Evolutionary conservation across 768 basidiomycete species (phyloP), one percentile per base, ranked within the genome.

Genomic region (Phylloporus rhodoxanthus): DNA sequence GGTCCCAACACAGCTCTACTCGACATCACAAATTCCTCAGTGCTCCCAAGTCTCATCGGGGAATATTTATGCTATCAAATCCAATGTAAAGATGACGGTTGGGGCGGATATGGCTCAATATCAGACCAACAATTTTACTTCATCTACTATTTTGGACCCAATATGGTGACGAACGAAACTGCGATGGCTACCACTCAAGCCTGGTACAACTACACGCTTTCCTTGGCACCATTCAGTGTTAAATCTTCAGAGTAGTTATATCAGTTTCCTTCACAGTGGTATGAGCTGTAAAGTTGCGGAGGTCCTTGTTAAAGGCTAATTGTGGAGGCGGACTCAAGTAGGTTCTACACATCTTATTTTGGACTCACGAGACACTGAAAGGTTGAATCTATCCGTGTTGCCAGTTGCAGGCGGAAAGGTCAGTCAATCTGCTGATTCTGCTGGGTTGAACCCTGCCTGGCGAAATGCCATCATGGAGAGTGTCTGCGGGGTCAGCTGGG

Each of bases 361-460:
- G n/a, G n/a, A n/a, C n/a, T n/a, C n/a, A n/a, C n/a, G n/a, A n/a
- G n/a, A n/a, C n/a, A n/a, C n/a, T n/a, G n/a, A n/a, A n/a, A n/a
- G n/a, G n/a, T n/a, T n/a, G n/a, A n/a, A n/a, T n/a, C n/a, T n/a
- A n/a, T n/a, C n/a, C n/a, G n/a, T n/a, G n/a, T n/a, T n/a, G n/a
- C n/a, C n/a, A n/a, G 26, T 26, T 6, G 70, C 63, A 6, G 78
- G 78, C 2, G 76, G 78, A 1, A 70, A 67, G 5, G 76, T 76
- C 10, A 63, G 68, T 4, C 57, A 58, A 19, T 57, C 69, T 20
- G 69, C 75, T 0, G 61, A 68, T 39, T 68, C 72, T 3, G 63
- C 67, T 11, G 76, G 72, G 9, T 48, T 77, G n/a, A 70, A 77
- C 58, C 77, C 76, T 10, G 72, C 71, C 3, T 80, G 77, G 76